Percentiles rank a stretch among this genome's conserved stretches.
Conservation (phyloP, 179 eudicot species). For the Actinidia arguta region DNA sequence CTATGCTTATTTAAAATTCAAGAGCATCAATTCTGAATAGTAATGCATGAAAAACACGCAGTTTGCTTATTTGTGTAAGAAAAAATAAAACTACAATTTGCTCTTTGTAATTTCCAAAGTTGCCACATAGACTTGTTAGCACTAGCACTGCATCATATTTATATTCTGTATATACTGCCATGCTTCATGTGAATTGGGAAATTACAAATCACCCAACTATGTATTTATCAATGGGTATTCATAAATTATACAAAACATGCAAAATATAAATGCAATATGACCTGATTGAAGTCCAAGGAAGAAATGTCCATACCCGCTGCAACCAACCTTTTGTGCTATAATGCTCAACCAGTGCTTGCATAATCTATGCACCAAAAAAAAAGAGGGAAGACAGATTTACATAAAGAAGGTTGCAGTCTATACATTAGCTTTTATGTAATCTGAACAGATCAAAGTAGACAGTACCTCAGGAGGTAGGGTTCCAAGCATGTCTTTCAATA, state of each 20-base stretch:
- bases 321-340: conserved; percentile 92
- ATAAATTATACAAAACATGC: conserved; percentile 8
- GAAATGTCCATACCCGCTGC: conserved; percentile 97
- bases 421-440: background rate
- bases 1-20: too few relatives aligned
- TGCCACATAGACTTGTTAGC: background rate
- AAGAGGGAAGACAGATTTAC: conserved; percentile 18
- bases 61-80: too few relatives aligned
- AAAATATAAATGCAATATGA: conserved; percentile 27
- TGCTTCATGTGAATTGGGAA: background rate
- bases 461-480: conserved; percentile 93
- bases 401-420: background rate
- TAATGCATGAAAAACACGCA: too few relatives aligned
- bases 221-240: background rate
- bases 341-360: conserved; percentile 99
- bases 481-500: conserved; percentile 97
- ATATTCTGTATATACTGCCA: background rate
- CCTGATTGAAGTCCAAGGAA: conserved; percentile 98
- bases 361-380: conserved; percentile 53
- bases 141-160: background rate
- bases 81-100: too few relatives aligned
- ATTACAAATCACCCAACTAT: background rate
- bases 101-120: background rate
- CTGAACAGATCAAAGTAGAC: background rate
- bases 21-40: too few relatives aligned